These are phyloP conservation scores for Populus pruinosa DNA, from an alignment of 345 rosid species.

Conservation along the genomic window DNA sequence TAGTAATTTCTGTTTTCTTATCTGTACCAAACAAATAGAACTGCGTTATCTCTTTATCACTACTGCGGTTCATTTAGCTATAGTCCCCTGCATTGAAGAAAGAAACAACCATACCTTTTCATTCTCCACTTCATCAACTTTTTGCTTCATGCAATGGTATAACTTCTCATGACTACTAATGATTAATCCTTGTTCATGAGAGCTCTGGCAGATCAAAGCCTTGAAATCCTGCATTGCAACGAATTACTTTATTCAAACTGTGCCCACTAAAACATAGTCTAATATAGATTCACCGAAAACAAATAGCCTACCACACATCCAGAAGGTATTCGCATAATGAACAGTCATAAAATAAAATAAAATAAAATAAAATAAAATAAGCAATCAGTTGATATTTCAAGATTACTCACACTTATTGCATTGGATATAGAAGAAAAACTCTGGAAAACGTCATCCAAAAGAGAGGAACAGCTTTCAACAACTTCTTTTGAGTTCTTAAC, in stretches of 20 bases:
- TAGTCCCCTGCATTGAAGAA: neutral
- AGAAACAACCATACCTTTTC: slow-evolving; percentile 52
- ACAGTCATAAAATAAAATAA: neutral
- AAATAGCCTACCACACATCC: neutral
- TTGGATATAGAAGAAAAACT: slow-evolving; percentile 39
- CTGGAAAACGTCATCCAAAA: slow-evolving; percentile 61
- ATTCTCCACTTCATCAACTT: slow-evolving; percentile 46
- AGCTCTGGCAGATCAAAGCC: slow-evolving; percentile 37
- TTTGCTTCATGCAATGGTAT: slow-evolving; percentile 38
- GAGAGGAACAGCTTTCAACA: slow-evolving; percentile 39
- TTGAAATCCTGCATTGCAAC: slow-evolving; percentile 57
- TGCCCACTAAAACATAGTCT: neutral
- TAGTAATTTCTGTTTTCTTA: neutral
- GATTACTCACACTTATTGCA: slow-evolving; percentile 54
- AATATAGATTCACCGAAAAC: neutral
- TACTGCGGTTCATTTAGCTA: neutral
- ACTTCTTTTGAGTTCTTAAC: slow-evolving; percentile 42
- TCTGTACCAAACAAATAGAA: too few relatives aligned
- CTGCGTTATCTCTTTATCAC: neutral
- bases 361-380: neutral
- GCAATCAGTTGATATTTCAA: neutral
- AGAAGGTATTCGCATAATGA: neutral
- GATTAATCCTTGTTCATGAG: slow-evolving; percentile 46
- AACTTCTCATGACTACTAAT: slow-evolving; percentile 39
- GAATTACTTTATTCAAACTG: neutral